These are phyloP conservation scores for Trichoderma citrinoviride DNA, from an alignment of 2,329 filamentous ascomycete genomes.

Conservation along the genomic window DNA sequence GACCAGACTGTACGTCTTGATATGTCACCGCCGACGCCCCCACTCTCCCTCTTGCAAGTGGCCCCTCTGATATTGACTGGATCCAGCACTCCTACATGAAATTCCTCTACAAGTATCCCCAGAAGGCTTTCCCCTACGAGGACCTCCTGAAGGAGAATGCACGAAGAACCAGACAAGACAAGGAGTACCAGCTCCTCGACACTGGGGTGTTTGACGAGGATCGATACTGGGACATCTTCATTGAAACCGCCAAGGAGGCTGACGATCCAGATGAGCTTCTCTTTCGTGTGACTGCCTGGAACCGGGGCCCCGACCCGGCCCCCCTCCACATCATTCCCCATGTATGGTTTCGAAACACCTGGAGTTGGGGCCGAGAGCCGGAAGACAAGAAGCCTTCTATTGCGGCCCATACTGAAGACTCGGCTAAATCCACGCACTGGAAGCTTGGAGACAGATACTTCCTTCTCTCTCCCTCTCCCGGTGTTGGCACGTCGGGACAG, in stretches of 20 bases:
- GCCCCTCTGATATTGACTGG: conserved; percentile 23
- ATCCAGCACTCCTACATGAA: conserved; percentile 96
- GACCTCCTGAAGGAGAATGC: conserved; percentile 83
- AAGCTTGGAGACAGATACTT: conserved; percentile 80
- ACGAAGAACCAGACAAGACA: conserved; percentile 68
- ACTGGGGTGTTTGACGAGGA: conserved; percentile 86
- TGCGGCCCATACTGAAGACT: conserved; percentile 60
- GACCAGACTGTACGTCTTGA: conserved; percentile 45
- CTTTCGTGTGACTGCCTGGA: conserved; percentile 95
- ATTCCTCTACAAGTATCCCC: conserved; percentile 95
- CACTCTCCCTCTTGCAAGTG: neutral
- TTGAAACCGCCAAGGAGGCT: conserved; percentile 93
- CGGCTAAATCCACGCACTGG: conserved; percentile 74
- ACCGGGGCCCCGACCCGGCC: conserved; percentile 84
- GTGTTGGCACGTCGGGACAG: conserved; percentile 71
- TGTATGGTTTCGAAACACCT: conserved; percentile 96
- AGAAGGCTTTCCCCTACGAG: conserved; percentile 87
- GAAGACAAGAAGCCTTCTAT: conserved; percentile 78
- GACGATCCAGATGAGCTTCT: conserved; percentile 87
- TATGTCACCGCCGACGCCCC: conserved; percentile 18
- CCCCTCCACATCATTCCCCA: conserved; percentile 92
- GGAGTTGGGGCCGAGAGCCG: conserved; percentile 85
- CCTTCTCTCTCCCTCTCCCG: conserved; percentile 84
- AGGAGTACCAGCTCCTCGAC: conserved; percentile 89
- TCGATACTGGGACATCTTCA: conserved; percentile 94